Evolutionary conservation across 129 eudicot genomes (phyloP).

Genomic region (Logfia minima): DNA sequence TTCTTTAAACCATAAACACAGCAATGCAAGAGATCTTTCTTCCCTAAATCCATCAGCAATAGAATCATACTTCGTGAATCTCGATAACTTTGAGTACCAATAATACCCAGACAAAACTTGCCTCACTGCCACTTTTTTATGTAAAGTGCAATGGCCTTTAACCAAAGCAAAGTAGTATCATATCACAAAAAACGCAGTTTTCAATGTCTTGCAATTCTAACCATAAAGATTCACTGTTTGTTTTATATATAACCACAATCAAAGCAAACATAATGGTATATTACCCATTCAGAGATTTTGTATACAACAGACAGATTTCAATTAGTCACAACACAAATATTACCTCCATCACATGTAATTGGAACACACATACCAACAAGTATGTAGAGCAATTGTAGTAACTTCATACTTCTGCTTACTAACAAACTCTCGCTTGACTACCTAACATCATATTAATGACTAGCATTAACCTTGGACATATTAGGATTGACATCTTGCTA

Average conservation of each 20-base stretch:
- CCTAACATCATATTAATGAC: neutral
- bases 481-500: slow-evolving; percentile 3
- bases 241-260: neutral
- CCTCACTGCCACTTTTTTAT: neutral
- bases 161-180: neutral
- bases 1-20: neutral
- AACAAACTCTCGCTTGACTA: neutral
- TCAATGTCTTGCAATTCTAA: neutral
- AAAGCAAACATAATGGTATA: no score
- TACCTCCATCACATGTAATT: neutral
- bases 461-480: neutral
- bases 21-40: slow-evolving; percentile 7
- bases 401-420: neutral
- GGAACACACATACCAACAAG: neutral
- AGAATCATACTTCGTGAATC: neutral
- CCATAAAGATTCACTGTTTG: neutral
- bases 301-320: neutral
- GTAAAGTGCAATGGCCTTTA: neutral
- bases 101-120: neutral
- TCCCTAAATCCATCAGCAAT: slow-evolving; percentile 1
- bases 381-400: neutral
- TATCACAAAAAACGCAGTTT: neutral
- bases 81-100: neutral
- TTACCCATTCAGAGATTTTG: neutral
- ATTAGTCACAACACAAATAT: neutral